Percentiles rank a stretch among this genome's conserved stretches.
phyloP scores from a whole-genome alignment of 306 rosid species.

The Prosopis cineraria region DNA sequence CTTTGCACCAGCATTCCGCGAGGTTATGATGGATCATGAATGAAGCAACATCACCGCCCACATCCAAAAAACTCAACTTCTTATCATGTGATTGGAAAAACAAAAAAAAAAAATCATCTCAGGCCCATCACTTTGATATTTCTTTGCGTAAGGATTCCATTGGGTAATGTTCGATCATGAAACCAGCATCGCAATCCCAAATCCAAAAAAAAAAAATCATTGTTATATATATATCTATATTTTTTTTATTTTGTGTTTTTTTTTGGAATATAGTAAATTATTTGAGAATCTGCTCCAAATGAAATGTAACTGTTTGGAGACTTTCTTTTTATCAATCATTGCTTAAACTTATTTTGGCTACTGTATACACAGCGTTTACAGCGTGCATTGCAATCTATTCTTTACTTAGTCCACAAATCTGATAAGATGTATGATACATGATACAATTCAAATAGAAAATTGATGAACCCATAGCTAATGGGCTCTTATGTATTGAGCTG shows the following conservation, averaged over 20 bases:
- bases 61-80: background rate
- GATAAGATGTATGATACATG: background rate
- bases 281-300: background rate
- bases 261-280: background rate
- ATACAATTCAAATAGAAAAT: background rate
- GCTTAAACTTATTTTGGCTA: background rate
- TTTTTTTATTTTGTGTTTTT: too few relatives aligned
- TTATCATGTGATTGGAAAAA: background rate
- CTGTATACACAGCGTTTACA: background rate
- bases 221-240: too few relatives aligned
- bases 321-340: background rate
- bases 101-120: too few relatives aligned
- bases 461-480: too few relatives aligned
- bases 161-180: background rate
- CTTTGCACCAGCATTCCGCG: background rate
- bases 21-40: background rate
- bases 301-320: background rate
- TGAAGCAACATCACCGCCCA: background rate
- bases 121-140: background rate
- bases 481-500: too few relatives aligned
- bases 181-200: background rate
- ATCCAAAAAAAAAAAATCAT: background rate
- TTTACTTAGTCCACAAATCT: background rate
- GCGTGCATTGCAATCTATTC: background rate
- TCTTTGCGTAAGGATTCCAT: background rate